Conservation (phyloP, 345 rosid genomes). For the Cardamine chenopodiifolia region DNA sequence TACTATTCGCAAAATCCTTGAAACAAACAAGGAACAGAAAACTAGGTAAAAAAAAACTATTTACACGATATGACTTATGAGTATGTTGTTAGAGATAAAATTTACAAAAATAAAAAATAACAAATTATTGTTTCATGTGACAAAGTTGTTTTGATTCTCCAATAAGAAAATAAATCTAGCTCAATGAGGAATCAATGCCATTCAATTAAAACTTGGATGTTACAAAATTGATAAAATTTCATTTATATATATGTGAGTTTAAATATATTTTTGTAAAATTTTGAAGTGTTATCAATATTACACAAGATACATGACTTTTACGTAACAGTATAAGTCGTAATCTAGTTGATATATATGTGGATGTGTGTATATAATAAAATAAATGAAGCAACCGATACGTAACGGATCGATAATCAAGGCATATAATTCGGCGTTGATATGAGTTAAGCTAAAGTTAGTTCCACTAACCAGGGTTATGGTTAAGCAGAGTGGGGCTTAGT, state of each 20-base stretch:
- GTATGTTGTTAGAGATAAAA: neutral
- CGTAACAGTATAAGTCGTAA: neutral
- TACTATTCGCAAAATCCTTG: neutral
- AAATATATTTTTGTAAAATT: neutral
- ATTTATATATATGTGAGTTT: neutral
- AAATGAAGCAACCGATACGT: neutral
- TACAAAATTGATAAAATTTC: neutral
- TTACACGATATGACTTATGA: neutral
- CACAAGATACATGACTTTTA: neutral
- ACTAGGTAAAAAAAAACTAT: no score
- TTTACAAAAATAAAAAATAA: neutral
- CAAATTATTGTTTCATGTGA: neutral
- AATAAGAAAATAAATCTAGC: neutral
- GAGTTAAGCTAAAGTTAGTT: slow-evolving; percentile 15
- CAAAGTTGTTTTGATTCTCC: neutral
- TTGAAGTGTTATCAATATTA: neutral
- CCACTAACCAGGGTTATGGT: slow-evolving; percentile 22
- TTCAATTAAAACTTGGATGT: neutral
- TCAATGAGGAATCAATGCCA: neutral
- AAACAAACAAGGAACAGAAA: neutral
- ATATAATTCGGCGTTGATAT: neutral
- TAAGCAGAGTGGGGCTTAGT: slow-evolving; percentile 32
- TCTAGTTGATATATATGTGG: neutral
- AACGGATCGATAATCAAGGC: slow-evolving; percentile 4
- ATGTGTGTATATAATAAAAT: neutral